These are phyloP conservation scores for Neurospora sp. DNA, from an alignment of 495 filamentous ascomycete species.

Conservation along the genomic window DNA sequence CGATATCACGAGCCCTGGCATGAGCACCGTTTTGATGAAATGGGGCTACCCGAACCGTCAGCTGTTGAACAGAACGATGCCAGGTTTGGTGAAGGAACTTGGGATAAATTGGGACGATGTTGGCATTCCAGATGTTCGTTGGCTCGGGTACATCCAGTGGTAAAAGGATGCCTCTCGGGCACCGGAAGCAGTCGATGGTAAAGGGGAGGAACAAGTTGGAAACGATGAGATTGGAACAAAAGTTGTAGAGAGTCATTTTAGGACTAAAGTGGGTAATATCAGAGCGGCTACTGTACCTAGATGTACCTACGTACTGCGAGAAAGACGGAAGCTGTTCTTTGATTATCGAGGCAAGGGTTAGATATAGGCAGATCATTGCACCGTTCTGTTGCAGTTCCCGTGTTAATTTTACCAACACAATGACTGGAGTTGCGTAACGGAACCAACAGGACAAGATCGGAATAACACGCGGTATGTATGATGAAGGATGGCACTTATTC, in stretches of 20 bases:
- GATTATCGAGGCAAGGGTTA: background rate
- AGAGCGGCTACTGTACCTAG: background rate
- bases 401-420: background rate
- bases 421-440: background rate
- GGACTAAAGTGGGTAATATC: background rate
- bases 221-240: background rate
- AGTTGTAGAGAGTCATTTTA: background rate
- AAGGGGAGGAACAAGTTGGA: background rate
- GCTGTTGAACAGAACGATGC: background rate
- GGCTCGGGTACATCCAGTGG: background rate
- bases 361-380: background rate
- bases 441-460: background rate
- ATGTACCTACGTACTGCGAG: background rate
- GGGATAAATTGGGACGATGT: background rate
- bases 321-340: background rate
- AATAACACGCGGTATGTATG: background rate
- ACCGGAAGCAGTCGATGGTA: background rate
- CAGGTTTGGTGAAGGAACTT: background rate
- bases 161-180: background rate
- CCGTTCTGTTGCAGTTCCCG: background rate
- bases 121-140: background rate
- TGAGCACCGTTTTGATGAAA: background rate
- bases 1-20: background rate
- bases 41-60: background rate
- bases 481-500: background rate